Evolutionary conservation across 495 filamentous ascomycete genomes (phyloP).

Genomic region (Neurospora sp.): DNA sequence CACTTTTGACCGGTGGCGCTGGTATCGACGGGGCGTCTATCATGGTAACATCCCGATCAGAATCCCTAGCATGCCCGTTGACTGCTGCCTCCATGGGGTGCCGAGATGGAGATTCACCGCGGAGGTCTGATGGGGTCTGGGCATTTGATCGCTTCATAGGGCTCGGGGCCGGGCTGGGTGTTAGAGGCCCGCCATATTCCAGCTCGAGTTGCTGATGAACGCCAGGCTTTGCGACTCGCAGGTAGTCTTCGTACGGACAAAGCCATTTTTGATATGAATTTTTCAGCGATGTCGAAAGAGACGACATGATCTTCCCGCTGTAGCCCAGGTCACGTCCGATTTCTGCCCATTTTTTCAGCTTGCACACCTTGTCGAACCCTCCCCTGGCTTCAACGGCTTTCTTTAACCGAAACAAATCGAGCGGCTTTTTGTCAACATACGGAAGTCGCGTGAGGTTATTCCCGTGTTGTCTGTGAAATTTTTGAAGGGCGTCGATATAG

Average conservation of each 20-base stretch:
- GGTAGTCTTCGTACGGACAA: constrained; percentile 91
- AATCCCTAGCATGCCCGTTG: constrained; percentile 36
- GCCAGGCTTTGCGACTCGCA: constrained; percentile 86
- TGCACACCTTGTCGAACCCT: constrained; percentile 93
- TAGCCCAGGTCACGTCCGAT: constrained; percentile 96
- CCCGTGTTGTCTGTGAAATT: constrained; percentile 96
- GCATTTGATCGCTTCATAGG: constrained; percentile 71
- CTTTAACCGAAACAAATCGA: constrained; percentile 92
- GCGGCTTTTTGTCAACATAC: constrained; percentile 93
- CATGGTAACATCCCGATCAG: constrained; percentile 43
- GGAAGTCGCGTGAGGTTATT: constrained; percentile 89
- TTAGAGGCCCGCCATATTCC: constrained; percentile 87
- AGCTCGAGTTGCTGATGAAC: constrained; percentile 91
- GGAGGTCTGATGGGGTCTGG: constrained; percentile 55
- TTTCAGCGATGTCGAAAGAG: constrained; percentile 95
- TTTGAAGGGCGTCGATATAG: constrained; percentile 88
- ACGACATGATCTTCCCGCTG: constrained; percentile 99
- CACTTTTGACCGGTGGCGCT: constrained; percentile 39
- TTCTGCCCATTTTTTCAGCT: constrained; percentile 97
- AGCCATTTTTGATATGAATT: constrained; percentile 97
- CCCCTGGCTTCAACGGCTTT: constrained; percentile 91
- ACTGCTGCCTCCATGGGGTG: constrained; percentile 59
- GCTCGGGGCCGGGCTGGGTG: constrained; percentile 80
- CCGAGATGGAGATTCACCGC: constrained; percentile 61
- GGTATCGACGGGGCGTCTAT: constrained; percentile 36